Percentiles rank a stretch among this genome's conserved stretches.
phyloP scores from a whole-genome alignment of 2,329 filamentous ascomycete species.

The Fusarium annulatum region DNA sequence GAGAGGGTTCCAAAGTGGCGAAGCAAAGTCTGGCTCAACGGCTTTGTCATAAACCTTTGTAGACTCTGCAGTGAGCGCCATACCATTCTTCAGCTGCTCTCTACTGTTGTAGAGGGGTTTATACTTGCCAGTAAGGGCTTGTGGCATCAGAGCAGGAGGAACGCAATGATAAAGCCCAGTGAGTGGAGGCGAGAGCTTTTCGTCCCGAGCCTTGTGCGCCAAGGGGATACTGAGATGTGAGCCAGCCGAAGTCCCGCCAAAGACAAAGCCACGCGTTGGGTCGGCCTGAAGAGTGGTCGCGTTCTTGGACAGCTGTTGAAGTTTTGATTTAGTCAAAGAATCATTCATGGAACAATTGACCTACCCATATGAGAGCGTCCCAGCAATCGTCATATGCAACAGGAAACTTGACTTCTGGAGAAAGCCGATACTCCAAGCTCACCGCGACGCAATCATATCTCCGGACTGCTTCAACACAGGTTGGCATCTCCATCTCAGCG shows the following conservation, averaged over 20 bases:
- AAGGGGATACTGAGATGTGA: background rate
- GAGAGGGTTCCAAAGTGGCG: background rate
- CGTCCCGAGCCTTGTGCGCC: background rate
- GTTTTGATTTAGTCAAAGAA: rapidly evolving
- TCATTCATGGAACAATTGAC: rapidly evolving
- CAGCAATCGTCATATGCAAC: background rate
- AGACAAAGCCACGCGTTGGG: background rate
- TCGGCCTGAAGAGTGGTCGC: background rate
- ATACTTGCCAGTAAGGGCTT: background rate
- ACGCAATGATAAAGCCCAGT: background rate
- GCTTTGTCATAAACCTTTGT: background rate
- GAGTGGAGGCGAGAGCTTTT: background rate
- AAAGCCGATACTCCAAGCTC: background rate
- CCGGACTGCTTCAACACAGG: background rate
- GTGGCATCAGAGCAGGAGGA: background rate
- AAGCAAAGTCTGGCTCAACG: background rate
- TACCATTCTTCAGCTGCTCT: background rate
- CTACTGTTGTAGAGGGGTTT: background rate
- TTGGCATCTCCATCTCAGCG: background rate
- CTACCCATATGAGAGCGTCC: background rate
- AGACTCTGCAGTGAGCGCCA: background rate
- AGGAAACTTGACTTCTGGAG: background rate
- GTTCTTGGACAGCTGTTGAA: background rate
- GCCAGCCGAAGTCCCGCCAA: background rate
- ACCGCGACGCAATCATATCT: background rate